Evolutionary conservation across 202 grass and related monocot species (phyloP), one percentile per base, ranked within the genome.

Genomic region (Panicum virgatum): DNA sequence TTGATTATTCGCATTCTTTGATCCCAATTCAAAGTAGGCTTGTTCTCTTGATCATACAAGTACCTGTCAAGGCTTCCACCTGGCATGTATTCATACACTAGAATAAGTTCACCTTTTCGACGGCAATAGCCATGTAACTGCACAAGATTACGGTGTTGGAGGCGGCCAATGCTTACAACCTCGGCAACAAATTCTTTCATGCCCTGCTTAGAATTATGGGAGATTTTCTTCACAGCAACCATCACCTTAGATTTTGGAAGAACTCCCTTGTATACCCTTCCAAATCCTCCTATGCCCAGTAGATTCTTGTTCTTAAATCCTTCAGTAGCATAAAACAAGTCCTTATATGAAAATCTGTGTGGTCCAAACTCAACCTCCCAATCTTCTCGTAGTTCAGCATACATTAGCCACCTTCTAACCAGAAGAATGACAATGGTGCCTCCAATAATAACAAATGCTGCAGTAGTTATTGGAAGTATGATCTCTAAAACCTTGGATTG

Each of bases 61-160:
- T 69, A 40, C 23, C 29, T 80, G 14, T 80, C 77, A 26, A 80
- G 77, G n/a, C 63, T 69, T 43, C 63, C 48, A 44, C 19, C 20
- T 9, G 63, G n/a, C 48, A 80, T 80, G 37, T 80, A 69, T 9
- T 80, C 23, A 9, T 80, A 80, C 2, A 80, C 77, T 43, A 80
- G 9, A 80, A 80, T 10, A 27, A 80, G 77, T 19, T 80, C 77
- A 29, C 77, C 32, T 43, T 56, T 80, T 12, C n/a, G 58, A 12
- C 26, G 57, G 0, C 74, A 77, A 22, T 77, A 77, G 9, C 57
- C 57, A 34, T 3, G 25, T 22, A 77, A 62, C 9, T 19, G 25
- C 5, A 68, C 77, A 27, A 80, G 20, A 56, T 80, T 80, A 19
- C 34, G 22, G 22, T 80, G 77, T 27, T 80, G 77, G 4, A 80